Percentiles rank a stretch among this genome's conserved stretches.
These are phyloP conservation scores for Xylaria sp. DNA, from an alignment of 2,329 filamentous ascomycete species.

Conservation along the genomic window DNA sequence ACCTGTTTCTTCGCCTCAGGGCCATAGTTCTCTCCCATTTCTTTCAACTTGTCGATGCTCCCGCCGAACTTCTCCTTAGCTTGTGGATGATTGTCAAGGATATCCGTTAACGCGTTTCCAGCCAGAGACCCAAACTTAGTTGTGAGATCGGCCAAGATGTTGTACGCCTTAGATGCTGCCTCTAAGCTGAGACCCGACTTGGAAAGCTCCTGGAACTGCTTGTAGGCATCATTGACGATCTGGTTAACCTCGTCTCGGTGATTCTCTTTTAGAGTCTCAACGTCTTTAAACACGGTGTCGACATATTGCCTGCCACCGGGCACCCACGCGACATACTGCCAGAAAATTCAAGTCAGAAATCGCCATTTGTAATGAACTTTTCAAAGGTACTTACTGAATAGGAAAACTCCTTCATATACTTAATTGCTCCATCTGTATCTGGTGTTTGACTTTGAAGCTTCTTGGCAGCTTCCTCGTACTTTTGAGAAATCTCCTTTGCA, in stretches of 20 bases:
- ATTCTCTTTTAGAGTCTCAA: constrained; percentile 73
- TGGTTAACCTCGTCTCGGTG: constrained; percentile 76
- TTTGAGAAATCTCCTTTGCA: constrained; percentile 65
- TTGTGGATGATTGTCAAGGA: constrained; percentile 78
- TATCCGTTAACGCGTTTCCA: constrained; percentile 69
- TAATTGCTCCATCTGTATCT: constrained; percentile 71
- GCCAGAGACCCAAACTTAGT: constrained; percentile 69
- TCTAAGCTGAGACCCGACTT: constrained; percentile 70
- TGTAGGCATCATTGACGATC: constrained; percentile 74
- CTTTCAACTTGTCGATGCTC: constrained; percentile 73
- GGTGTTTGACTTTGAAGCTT: constrained; percentile 71
- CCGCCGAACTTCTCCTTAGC: constrained; percentile 77
- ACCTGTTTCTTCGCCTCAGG: constrained; percentile 81
- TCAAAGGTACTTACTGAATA: constrained; percentile 55
- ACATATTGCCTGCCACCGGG: constrained; percentile 76
- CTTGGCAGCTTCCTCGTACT: constrained; percentile 68
- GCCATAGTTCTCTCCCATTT: constrained; percentile 74
- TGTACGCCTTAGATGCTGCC: constrained; percentile 68
- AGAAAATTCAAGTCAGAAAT: neutral
- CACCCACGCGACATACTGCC: constrained; percentile 72
- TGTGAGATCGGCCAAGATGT: constrained; percentile 70
- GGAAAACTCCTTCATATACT: constrained; percentile 71
- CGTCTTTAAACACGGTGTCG: constrained; percentile 74
- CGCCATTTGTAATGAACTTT: neutral
- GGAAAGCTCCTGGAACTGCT: constrained; percentile 70